phyloP scores from a whole-genome alignment of 805 yeast species.

The Lipomyces orientalis region DNA sequence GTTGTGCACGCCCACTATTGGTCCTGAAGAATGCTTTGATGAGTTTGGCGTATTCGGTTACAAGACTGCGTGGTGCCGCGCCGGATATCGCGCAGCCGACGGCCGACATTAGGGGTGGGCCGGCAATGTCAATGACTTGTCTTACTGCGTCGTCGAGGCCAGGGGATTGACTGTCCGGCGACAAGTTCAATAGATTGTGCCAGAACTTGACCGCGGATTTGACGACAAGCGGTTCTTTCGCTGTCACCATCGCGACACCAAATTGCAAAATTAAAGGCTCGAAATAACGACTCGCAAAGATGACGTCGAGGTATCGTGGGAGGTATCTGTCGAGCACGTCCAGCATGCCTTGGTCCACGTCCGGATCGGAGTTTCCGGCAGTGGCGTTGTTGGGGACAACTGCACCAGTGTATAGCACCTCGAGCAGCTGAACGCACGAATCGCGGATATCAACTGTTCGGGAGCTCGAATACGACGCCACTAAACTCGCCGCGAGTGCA shows the following conservation, averaged over 20 bases:
- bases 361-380: conserved; percentile 34
- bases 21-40: conserved; percentile 18
- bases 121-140: conserved; percentile 13
- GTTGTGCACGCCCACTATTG: conserved; percentile 15
- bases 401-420: conserved; percentile 16
- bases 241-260: conserved; percentile 50
- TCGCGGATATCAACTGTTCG: not conserved
- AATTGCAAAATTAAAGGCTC: conserved; percentile 43
- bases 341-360: conserved; percentile 41
- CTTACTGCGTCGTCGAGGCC: conserved; percentile 1
- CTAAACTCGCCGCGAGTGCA: conserved; percentile 16
- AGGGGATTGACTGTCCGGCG: conserved; percentile 5
- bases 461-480: conserved; percentile 9
- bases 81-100: conserved; percentile 33
- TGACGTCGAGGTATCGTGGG: conserved; percentile 24
- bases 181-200: conserved; percentile 41
- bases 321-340: conserved; percentile 40
- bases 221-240: conserved; percentile 62
- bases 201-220: conserved; percentile 62
- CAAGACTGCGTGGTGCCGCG: conserved; percentile 29
- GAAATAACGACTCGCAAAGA: conserved; percentile 26
- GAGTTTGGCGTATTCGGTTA: conserved; percentile 27
- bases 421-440: conserved; percentile 8
- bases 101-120: conserved; percentile 4
- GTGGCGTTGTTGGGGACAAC: conserved; percentile 8